Percentiles rank a stretch among this genome's conserved stretches.
Conservation (phyloP, 208 protist species). For the Crithidia mellificae region DNA sequence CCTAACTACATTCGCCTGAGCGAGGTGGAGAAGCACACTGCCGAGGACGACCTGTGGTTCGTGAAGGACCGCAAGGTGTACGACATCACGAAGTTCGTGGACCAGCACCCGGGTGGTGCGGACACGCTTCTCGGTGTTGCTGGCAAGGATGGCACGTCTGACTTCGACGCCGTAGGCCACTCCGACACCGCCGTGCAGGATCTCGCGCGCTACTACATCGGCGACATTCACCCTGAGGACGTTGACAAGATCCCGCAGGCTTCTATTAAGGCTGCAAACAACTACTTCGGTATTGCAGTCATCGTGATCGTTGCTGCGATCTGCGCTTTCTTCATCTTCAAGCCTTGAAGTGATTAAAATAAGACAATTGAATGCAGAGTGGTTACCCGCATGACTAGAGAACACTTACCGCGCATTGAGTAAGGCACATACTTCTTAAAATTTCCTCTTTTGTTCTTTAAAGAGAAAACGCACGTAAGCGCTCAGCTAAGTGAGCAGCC, state of each 20-base stretch:
- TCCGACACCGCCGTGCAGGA: constrained; percentile 63
- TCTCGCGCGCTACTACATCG: constrained; percentile 80
- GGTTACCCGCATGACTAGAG: too few species aligned
- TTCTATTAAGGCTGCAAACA: constrained; percentile 32
- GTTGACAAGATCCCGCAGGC: constrained; percentile 35
- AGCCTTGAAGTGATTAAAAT: constrained; percentile 20
- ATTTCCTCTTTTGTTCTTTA: too few species aligned
- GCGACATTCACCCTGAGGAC: constrained; percentile 70
- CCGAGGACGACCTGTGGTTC: constrained; percentile 79
- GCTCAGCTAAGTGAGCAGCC: too few species aligned
- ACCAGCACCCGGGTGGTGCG: constrained; percentile 88
- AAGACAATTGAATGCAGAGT: not conserved
- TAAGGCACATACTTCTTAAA: not conserved
- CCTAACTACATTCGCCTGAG: constrained; percentile 48
- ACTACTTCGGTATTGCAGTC: constrained; percentile 44
- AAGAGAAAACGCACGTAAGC: too few species aligned
- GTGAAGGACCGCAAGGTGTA: constrained; percentile 88
- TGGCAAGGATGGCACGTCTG: constrained; percentile 80
- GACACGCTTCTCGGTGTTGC: constrained; percentile 84
- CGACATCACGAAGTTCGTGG: constrained; percentile 82
- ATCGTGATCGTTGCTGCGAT: constrained; percentile 47
- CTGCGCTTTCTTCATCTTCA: constrained; percentile 62
- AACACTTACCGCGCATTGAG: too few species aligned
- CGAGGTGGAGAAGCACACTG: constrained; percentile 71
- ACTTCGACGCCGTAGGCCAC: constrained; percentile 86